phyloP scores from a whole-genome alignment of 495 filamentous ascomycete species.

The Xylaria castorea region DNA sequence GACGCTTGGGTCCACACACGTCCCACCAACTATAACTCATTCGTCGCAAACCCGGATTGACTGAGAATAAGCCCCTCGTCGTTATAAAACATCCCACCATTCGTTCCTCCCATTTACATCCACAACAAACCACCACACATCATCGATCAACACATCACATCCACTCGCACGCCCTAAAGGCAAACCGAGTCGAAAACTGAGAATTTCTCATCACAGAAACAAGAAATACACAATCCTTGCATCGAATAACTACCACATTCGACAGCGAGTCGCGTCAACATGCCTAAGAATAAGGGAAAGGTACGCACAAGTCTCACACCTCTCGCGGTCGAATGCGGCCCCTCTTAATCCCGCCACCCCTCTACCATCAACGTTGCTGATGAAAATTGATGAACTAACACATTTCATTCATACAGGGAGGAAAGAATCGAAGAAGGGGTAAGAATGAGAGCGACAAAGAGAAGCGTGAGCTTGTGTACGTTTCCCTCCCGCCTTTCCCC shows the following conservation, averaged over 20 bases:
- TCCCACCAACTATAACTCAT: constrained; percentile 14
- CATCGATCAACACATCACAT: constrained; percentile 11
- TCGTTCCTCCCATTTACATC: constrained; percentile 17
- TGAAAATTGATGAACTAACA: constrained; percentile 11
- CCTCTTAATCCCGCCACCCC: constrained; percentile 36
- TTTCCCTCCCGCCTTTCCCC: constrained; percentile 15
- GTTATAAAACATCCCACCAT: constrained; percentile 29
- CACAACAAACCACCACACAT: constrained; percentile 18
- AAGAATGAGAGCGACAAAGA: constrained; percentile 99
- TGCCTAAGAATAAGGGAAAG: constrained; percentile 99
- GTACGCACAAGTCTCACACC: constrained; percentile 56
- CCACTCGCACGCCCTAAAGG: constrained; percentile 5
- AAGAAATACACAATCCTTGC: not conserved
- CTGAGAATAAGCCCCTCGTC: constrained; percentile 25
- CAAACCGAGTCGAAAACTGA: not conserved
- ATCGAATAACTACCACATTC: not conserved
- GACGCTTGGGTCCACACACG: not conserved
- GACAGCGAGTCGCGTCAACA: constrained; percentile 50
- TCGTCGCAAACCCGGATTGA: constrained; percentile 9
- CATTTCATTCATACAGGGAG: constrained; percentile 66
- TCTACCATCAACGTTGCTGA: constrained; percentile 22
- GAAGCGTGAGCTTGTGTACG: constrained; percentile 82
- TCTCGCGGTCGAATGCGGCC: not conserved
- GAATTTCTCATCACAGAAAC: constrained; percentile 12
- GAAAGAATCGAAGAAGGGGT: constrained; percentile 97